These are phyloP conservation scores for Glaciozyma martinii DNA, from an alignment of 768 basidiomycete species.

Conservation along the genomic window DNA sequence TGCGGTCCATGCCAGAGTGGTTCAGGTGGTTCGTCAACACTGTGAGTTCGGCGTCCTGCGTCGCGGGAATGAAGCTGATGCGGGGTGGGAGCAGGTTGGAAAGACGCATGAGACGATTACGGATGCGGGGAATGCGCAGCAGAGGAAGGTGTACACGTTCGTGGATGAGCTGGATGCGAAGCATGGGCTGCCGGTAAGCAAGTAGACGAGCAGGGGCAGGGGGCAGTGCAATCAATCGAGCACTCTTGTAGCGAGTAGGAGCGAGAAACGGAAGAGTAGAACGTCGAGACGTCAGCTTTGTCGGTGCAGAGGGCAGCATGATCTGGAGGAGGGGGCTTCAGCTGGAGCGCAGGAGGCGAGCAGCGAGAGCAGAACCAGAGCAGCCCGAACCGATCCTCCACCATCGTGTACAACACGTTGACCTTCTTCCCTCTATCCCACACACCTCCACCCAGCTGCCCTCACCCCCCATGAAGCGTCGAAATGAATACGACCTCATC, in stretches of 20 bases:
- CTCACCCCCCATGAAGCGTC: constrained; percentile 79
- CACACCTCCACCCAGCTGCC: background rate
- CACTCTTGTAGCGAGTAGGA: background rate
- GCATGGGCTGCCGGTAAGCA: constrained; percentile 5
- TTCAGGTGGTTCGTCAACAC: constrained; percentile 15
- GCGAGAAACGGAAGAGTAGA: background rate
- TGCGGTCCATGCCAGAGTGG: constrained; percentile 18
- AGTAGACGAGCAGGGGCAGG: background rate
- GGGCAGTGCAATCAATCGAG: background rate
- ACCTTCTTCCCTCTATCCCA: background rate
- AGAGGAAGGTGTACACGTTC: constrained; percentile 9
- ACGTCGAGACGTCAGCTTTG: too few species aligned
- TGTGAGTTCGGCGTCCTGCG: background rate
- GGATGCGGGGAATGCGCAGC: constrained; percentile 11
- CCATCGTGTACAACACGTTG: background rate
- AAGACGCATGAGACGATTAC: constrained; percentile 23
- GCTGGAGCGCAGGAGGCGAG: too few species aligned
- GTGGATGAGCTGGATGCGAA: constrained; percentile 17
- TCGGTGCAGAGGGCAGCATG: too few species aligned
- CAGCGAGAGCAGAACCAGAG: too few species aligned
- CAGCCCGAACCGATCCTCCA: background rate
- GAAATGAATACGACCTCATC: constrained; percentile 97
- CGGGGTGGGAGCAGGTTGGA: constrained; percentile 8
- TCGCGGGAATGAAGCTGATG: background rate
- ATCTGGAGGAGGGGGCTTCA: too few species aligned